A percentile compares a stretch with the other conserved stretches of the same genome.
phyloP scores from a whole-genome alignment of 176 grass and related monocot genomes.

The Oryza meyeriana region DNA sequence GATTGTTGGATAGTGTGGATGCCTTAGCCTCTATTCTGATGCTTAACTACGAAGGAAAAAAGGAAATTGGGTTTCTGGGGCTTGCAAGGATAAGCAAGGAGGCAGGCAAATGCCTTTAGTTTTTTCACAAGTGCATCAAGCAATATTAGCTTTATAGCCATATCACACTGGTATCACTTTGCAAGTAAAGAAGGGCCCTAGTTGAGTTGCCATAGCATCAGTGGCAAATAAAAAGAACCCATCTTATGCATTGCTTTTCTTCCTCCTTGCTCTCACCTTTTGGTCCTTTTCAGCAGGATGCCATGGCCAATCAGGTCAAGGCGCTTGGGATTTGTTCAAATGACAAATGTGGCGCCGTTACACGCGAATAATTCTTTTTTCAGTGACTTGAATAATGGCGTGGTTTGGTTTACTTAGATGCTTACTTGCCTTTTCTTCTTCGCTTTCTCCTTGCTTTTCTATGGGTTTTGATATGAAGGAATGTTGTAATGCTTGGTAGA shows the following conservation, averaged over 20 bases:
- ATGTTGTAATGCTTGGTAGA: not conserved
- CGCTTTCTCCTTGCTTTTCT: not conserved
- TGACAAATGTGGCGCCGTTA: constrained; percentile 1
- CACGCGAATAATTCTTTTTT: not conserved
- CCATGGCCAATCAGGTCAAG: constrained; percentile 6
- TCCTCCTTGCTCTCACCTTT: not conserved
- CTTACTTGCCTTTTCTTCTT: not conserved
- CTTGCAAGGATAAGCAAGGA: constrained; percentile 10
- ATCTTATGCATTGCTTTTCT: constrained; percentile 31
- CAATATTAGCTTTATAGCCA: constrained; percentile 26
- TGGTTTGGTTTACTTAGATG: constrained; percentile 2
- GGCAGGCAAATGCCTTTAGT: not conserved
- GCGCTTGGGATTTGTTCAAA: constrained; percentile 21
- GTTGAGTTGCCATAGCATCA: constrained; percentile 28
- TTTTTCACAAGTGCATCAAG: constrained; percentile 23
- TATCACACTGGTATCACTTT: constrained; percentile 32
- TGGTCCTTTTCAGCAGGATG: constrained; percentile 10
- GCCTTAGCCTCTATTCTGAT: constrained; percentile 42
- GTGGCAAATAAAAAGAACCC: constrained; percentile 23
- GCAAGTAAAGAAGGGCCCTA: constrained; percentile 44
- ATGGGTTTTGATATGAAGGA: constrained; percentile 10
- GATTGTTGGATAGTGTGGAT: constrained; percentile 18
- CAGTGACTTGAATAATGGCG: not conserved
- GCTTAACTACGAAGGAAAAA: constrained; percentile 80
- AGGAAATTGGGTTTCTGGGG: constrained; percentile 11